Conservation (phyloP, 1,139 yeast species). For the Diutina catenulata region DNA sequence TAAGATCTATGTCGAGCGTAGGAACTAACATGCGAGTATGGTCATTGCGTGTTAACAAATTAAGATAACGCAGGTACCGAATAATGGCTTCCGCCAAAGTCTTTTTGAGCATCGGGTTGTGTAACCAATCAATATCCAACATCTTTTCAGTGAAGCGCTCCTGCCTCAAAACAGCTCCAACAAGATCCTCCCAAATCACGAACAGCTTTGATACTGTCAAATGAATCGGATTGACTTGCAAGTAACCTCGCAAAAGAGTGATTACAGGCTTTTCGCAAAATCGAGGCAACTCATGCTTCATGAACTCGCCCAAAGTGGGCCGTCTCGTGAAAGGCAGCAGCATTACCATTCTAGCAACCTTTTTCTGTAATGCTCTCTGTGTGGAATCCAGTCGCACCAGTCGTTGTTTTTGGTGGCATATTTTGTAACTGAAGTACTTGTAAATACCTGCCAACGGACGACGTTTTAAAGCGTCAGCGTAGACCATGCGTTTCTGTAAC, state of each 20-base stretch:
- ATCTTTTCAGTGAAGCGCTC: constrained; percentile 20
- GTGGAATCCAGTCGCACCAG: not conserved
- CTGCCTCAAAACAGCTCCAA: constrained; percentile 22
- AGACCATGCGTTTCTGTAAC: constrained; percentile 14
- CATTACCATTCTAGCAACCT: not conserved
- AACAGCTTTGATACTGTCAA: constrained; percentile 12
- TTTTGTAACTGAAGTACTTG: constrained; percentile 8
- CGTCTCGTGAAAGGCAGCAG: not conserved
- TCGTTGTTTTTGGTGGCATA: not conserved
- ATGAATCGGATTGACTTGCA: constrained; percentile 13
- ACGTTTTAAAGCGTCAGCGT: constrained; percentile 11
- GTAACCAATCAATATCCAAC: constrained; percentile 19
- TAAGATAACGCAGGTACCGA: constrained; percentile 18
- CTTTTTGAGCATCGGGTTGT: constrained; percentile 13
- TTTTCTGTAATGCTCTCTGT: constrained; percentile 1
- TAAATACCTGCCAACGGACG: constrained; percentile 11
- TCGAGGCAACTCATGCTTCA: constrained; percentile 4
- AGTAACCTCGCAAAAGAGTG: constrained; percentile 10
- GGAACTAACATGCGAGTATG: constrained; percentile 17
- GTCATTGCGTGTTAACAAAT: constrained; percentile 11
- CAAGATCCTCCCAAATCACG: constrained; percentile 18
- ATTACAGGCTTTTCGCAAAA: constrained; percentile 4
- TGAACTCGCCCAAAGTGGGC: not conserved
- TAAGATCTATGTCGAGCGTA: constrained; percentile 26
- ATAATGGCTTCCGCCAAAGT: constrained; percentile 13